Conservation (phyloP, 352 stramenopile species). For the Phytopythium oedochilum region DNA sequence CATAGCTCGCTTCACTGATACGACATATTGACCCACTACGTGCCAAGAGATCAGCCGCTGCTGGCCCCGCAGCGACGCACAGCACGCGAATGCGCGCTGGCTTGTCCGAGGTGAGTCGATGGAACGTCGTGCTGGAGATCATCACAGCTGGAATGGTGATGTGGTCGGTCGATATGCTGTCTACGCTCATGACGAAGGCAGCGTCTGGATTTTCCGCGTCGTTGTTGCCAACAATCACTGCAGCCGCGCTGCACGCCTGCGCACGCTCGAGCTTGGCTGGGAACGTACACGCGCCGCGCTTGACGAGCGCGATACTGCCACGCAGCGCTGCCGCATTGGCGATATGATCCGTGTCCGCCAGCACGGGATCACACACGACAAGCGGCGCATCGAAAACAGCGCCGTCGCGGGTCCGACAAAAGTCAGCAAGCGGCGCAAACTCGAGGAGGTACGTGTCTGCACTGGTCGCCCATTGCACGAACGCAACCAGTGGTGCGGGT, state of each 20-base stretch:
- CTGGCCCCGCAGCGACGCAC: conserved; percentile 26
- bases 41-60: neutral
- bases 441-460: conserved; percentile 34
- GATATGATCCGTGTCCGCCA: conserved; percentile 30
- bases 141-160: conserved; percentile 66
- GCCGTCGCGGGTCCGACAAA: conserved; percentile 34
- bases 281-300: conserved; percentile 63
- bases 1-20: neutral
- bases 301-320: conserved; percentile 40
- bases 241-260: conserved; percentile 46
- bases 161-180: conserved; percentile 58
- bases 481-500: conserved; percentile 41
- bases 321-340: conserved; percentile 28
- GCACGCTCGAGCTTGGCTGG: conserved; percentile 61
- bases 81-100: conserved; percentile 28
- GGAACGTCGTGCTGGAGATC: conserved; percentile 44
- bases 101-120: conserved; percentile 19
- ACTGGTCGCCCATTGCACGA: conserved; percentile 59
- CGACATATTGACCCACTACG: neutral
- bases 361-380: conserved; percentile 43
- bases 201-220: conserved; percentile 35
- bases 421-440: conserved; percentile 64
- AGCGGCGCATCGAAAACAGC: conserved; percentile 36
- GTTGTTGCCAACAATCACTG: conserved; percentile 67
- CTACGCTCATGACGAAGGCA: conserved; percentile 75